Evolutionary conservation across 768 basidiomycete genomes (phyloP), one percentile per base, ranked within the genome.

Genomic region (Panus rudis): DNA sequence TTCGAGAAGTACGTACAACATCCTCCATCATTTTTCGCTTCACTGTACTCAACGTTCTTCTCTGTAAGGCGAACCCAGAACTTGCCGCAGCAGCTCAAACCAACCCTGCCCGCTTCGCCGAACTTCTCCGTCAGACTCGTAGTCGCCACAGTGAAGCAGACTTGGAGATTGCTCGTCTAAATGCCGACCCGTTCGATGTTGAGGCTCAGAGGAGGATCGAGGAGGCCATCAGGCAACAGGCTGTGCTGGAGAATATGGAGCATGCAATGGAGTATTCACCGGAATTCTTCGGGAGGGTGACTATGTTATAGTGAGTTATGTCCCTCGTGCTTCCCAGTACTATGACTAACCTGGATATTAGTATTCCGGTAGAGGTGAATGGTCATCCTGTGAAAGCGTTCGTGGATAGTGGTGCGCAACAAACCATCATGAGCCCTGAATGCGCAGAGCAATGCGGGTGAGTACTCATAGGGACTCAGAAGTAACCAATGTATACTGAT

Each of bases 371-470:
- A 0, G 96, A 97, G 56, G 91, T 99, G 2, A 99, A 99, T 56
- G 84, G 84, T 1, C 72, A 75, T 47, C 84, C 85, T 3, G 80
- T 98, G 27, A 93, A 91, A 62, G 96, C 96, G 0, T 99, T 99
- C 53, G 96, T 99, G 32, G 96, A 99, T 60, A 96, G 92, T 51
- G 96, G 94, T 31, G 96, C 96, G 10, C 96, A 99, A 56, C 79
- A 80, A 49, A 99, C 94, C 2, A 97, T 97, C 67, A 97, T 94
- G 79, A 92, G 84, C 50, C 92, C 93, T 0, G 87, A 87, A 48
- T 87, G 83, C 52, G 93, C 93, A 16, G 92, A 96, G 61, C 72
- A 76, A 37, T 96, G 93, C 66, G 90, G 87, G 86, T 89, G 56
- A 53, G 79, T 66, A 14, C 17, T 27, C n/a, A 10, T 10, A 30